phyloP scores from a whole-genome alignment of 1,284 basidiomycete species.

The Neotropicomus parvogracilis region DNA sequence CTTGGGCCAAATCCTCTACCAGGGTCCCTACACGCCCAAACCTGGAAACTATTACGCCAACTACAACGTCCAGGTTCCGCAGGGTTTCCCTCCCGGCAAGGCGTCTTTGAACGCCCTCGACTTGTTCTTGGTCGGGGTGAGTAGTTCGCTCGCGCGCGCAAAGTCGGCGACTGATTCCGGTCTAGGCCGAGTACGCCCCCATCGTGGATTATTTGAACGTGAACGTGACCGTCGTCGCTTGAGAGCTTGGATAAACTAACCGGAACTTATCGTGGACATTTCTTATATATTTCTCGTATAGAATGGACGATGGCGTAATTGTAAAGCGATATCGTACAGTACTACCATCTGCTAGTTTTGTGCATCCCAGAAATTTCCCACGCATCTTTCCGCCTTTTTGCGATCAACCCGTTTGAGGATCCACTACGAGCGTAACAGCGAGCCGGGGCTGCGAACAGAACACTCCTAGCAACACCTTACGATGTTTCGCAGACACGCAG shows the following conservation, averaged over 20 bases:
- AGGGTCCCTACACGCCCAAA: constrained; percentile 18
- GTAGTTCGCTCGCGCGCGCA: not conserved
- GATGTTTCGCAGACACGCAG: constrained; percentile 28
- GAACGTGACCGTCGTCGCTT: constrained; percentile 15
- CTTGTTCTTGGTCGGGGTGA: constrained; percentile 30
- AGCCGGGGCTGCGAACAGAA: constrained; percentile 1
- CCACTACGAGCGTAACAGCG: too few species aligned
- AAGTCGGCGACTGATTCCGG: constrained; percentile 4
- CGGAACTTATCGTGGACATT: not conserved
- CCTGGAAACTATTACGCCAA: constrained; percentile 9
- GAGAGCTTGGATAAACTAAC: too few species aligned
- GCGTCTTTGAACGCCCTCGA: constrained; percentile 27
- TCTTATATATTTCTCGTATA: not conserved
- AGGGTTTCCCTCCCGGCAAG: constrained; percentile 1
- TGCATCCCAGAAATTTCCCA: constrained; percentile 5
- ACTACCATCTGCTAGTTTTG: too few species aligned
- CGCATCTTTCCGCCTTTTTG: constrained; percentile 16
- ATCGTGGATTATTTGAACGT: constrained; percentile 24
- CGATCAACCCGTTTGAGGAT: too few species aligned
- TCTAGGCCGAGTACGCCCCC: constrained; percentile 19
- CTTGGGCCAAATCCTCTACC: constrained; percentile 26
- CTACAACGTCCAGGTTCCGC: constrained; percentile 23
- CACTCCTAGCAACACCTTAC: too few species aligned
- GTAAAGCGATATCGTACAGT: too few species aligned
- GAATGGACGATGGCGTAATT: not conserved